phyloP scores from a whole-genome alignment of 2,329 filamentous ascomycete species.

The Mycocentrospora acerina region DNA sequence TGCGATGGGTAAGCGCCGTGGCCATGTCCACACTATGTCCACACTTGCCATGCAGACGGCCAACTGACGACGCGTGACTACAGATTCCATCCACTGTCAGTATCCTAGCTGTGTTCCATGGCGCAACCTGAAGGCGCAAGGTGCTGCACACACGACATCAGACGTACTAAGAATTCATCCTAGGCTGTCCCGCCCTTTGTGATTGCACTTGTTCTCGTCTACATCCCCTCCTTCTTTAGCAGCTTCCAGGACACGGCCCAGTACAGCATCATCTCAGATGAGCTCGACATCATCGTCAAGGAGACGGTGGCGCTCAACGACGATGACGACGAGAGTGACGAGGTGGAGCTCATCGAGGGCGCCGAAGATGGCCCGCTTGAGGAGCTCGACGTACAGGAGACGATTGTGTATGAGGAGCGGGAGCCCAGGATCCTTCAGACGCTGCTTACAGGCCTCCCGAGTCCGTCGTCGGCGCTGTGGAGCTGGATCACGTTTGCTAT shows the following conservation, averaged over 20 bases:
- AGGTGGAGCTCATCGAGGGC: constrained; percentile 44
- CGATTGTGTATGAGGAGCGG: constrained; percentile 60
- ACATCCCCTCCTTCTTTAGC: constrained; percentile 63
- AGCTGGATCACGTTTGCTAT: constrained; percentile 70
- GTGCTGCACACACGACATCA: too few species aligned
- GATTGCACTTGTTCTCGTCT: constrained; percentile 66
- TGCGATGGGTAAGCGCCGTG: constrained; percentile 58
- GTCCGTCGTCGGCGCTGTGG: constrained; percentile 64
- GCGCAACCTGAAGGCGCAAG: neutral
- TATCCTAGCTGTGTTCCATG: constrained; percentile 3
- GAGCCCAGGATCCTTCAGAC: constrained; percentile 61
- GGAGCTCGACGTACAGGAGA: constrained; percentile 64
- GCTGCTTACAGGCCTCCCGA: constrained; percentile 75
- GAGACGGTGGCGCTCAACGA: constrained; percentile 43
- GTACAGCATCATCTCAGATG: constrained; percentile 59
- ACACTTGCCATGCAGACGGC: constrained; percentile 6
- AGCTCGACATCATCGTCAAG: constrained; percentile 55
- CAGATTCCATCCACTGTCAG: constrained; percentile 38
- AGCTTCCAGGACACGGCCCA: constrained; percentile 60
- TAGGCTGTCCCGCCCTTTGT: constrained; percentile 49
- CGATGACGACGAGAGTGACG: constrained; percentile 33
- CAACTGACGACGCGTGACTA: constrained; percentile 9
- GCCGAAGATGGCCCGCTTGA: constrained; percentile 37
- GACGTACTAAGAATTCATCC: constrained; percentile 8
- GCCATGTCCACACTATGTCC: neutral